Base-by-base conservation (phyloP, 129 eudicot genomes). In the Flaveria bidentis region DNA sequence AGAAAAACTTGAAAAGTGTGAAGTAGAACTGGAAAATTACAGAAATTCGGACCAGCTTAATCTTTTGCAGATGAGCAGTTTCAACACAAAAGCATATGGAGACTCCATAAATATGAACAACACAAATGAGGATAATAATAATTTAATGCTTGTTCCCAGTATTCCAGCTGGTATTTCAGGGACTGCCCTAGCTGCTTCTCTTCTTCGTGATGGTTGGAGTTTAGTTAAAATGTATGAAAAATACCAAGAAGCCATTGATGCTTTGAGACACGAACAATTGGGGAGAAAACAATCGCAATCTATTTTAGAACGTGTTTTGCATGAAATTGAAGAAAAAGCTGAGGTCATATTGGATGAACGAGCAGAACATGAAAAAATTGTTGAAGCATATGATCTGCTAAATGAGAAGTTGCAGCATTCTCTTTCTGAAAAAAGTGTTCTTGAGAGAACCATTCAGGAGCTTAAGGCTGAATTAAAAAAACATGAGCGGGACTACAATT, bases 121-220 rank as follows among this genome's bases (percentile, higher is more conserved):
- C 15, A 36, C 60, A 63, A 85, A 53, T 49, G 84, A 45, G 71
- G 85, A 80, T 72, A 75, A 46, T 66, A 86, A 82, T 75, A 74
- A 67, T 67, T 22, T 80, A 16, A 87, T 84, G 85, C 81, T 90
- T 82, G 94, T 87, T 50, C 98, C 96, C 5, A 72, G 83, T 72
- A 72, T 90, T 79, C 94, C 98, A 16, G 75, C 80, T 17, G 99
- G 96, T 47, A 85, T 94, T 74, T 94, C 99, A 1, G 99, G 99
- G 69, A 94, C 99, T 10, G 97, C 99, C 49, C 67, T 94, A 76
- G 99, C 99, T 75, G 99, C 93, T 82, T 87, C 99, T 30, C 99
- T 94, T 74, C 83, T 94, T 56, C 87, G 97, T 72, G 99, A 94
- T 46, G 99, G 99, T 79, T 91, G 99, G 99, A 91, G 96, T 84